These are phyloP conservation scores for Penicillium malachiteum DNA, from an alignment of 495 filamentous ascomycete species.

Conservation along the genomic window DNA sequence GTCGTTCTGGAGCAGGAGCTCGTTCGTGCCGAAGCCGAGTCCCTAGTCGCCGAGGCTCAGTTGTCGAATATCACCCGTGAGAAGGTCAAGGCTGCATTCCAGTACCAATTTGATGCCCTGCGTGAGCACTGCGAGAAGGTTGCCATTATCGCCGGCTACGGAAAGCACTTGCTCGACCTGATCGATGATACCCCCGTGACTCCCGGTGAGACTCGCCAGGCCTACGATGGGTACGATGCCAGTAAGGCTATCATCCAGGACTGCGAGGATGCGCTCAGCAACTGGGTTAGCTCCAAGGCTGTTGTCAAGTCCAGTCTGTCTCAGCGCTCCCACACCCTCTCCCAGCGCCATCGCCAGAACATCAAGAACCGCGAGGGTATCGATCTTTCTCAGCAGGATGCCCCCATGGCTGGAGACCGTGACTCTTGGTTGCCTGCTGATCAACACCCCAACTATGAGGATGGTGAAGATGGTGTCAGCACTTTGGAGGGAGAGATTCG, in stretches of 20 bases:
- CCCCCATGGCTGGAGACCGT: constrained; percentile 70
- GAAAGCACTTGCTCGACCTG: constrained; percentile 93
- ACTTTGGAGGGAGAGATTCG: constrained; percentile 53
- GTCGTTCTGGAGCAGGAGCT: constrained; percentile 98
- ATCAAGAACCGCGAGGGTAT: constrained; percentile 58
- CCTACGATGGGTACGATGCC: constrained; percentile 97
- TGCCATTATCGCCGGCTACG: constrained; percentile 94
- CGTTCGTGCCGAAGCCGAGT: constrained; percentile 96
- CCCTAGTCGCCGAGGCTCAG: constrained; percentile 95
- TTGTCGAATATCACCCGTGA: constrained; percentile 98
- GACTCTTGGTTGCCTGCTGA: constrained; percentile 87
- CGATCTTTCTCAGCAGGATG: constrained; percentile 83
- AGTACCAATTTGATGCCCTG: constrained; percentile 97
- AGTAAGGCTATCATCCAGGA: constrained; percentile 99
- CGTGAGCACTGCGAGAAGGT: constrained; percentile 98
- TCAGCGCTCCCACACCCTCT: constrained; percentile 78
- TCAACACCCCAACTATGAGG: constrained; percentile 67
- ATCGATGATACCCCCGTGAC: constrained; percentile 97
- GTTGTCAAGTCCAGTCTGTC: constrained; percentile 83
- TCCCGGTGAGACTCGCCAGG: constrained; percentile 90
- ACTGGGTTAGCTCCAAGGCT: constrained; percentile 91
- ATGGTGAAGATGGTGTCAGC: constrained; percentile 56
- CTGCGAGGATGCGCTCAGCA: constrained; percentile 94
- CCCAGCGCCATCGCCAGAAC: constrained; percentile 74
- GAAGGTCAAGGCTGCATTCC: constrained; percentile 97